phyloP scores from a whole-genome alignment of 805 yeast genomes.

The Candida orba region DNA sequence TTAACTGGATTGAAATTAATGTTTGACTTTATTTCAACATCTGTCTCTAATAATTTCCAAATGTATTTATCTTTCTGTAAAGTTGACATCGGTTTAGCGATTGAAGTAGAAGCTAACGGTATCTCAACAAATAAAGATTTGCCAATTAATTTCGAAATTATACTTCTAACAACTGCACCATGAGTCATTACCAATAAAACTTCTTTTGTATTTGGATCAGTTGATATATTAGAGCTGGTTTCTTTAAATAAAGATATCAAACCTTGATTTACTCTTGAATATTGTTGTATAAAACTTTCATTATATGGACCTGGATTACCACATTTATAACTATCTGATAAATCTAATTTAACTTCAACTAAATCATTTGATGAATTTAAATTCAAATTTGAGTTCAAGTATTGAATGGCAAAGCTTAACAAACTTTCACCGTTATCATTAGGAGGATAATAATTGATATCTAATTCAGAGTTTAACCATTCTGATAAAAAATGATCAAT shows the following conservation, averaged over 20 bases:
- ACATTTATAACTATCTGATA: conserved; percentile 28
- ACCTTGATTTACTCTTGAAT: conserved; percentile 29
- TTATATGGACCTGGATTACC: conserved; percentile 40
- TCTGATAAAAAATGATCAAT: conserved; percentile 37
- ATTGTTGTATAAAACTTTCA: conserved; percentile 32
- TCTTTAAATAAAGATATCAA: conserved; percentile 28
- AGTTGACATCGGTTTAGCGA: conserved; percentile 14
- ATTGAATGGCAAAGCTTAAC: conserved; percentile 32
- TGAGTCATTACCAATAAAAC: conserved; percentile 33
- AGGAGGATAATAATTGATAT: conserved; percentile 34
- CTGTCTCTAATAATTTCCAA: conserved; percentile 22
- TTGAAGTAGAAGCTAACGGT: conserved; percentile 29
- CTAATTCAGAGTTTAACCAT: conserved; percentile 36
- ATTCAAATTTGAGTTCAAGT: conserved; percentile 25
- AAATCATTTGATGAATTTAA: conserved; percentile 11
- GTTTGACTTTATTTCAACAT: conserved; percentile 15
- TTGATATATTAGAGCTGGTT: conserved; percentile 18
- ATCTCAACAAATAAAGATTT: conserved; percentile 34
- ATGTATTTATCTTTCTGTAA: conserved; percentile 4
- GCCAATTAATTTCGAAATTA: conserved; percentile 31
- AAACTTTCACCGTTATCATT: conserved; percentile 38
- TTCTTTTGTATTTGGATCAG: conserved; percentile 24
- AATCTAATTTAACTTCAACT: conserved; percentile 24
- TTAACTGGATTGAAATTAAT: conserved; percentile 12
- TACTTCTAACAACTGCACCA: conserved; percentile 36